These are phyloP conservation scores for Talaromyces borbonicus DNA, from an alignment of 495 filamentous ascomycete species.

Conservation along the genomic window DNA sequence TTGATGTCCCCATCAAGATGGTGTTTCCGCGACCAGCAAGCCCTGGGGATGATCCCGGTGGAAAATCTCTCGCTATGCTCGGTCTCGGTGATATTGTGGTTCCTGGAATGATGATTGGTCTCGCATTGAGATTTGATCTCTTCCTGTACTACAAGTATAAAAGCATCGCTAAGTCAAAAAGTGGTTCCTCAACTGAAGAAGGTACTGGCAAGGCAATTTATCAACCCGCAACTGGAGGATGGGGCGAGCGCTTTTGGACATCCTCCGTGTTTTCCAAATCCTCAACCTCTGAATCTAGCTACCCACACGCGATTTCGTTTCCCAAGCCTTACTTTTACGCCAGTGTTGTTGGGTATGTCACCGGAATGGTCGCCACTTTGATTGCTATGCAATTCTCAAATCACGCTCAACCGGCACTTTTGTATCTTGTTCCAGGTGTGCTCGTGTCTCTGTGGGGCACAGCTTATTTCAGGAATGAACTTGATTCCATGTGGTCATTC, in stretches of 20 bases:
- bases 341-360: constrained; percentile 63
- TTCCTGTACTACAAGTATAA: constrained; percentile 68
- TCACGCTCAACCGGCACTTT: constrained; percentile 81
- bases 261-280: constrained; percentile 16
- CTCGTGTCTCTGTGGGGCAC: constrained; percentile 69
- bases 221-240: constrained; percentile 52
- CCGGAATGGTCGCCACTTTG: constrained; percentile 72
- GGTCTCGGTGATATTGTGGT: constrained; percentile 90
- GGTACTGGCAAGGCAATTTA: constrained; percentile 44
- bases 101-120: constrained; percentile 84
- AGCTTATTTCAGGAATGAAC: constrained; percentile 59
- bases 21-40: constrained; percentile 62
- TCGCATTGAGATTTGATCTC: constrained; percentile 84
- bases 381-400: constrained; percentile 65
- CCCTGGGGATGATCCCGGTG: constrained; percentile 26
- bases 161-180: constrained; percentile 27
- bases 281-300: constrained; percentile 27
- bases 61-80: constrained; percentile 61
- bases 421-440: constrained; percentile 89
- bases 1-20: constrained; percentile 92
- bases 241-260: constrained; percentile 85
- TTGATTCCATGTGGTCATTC: constrained; percentile 68
- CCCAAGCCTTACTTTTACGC: constrained; percentile 84
- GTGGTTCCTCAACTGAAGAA: constrained; percentile 28
- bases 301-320: constrained; percentile 45